Percentiles rank a stretch among this genome's conserved stretches.
Evolutionary conservation across 345 rosid species (phyloP).

Genomic region (Eucalyptus paniculata): DNA sequence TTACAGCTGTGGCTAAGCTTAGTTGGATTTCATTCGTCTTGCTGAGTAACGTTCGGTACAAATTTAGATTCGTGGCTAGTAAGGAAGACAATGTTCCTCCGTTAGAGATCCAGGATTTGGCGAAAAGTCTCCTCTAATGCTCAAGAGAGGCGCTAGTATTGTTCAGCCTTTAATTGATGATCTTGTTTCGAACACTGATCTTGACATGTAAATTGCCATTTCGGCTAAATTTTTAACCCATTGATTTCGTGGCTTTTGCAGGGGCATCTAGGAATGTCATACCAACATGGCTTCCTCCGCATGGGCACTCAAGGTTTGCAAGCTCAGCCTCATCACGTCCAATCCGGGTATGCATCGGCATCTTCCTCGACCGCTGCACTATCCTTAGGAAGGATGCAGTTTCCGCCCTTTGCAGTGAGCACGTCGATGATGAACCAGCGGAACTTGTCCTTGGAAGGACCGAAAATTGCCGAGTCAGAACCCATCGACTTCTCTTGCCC

Average conservation of each 20-base stretch:
- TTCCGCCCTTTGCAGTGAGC: conserved; percentile 1
- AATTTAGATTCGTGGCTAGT: not conserved
- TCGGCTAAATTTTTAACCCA: not conserved
- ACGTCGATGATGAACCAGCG: conserved; percentile 5
- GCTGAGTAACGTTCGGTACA: not conserved
- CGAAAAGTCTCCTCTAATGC: not conserved
- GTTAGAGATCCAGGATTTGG: not conserved
- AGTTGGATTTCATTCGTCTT: not conserved
- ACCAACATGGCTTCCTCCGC: conserved; percentile 63
- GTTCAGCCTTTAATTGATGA: not conserved
- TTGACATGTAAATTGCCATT: not conserved
- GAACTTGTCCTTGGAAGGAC: conserved; percentile 10
- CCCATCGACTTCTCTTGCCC: conserved; percentile 11
- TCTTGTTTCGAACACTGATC: not conserved
- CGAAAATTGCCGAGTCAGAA: conserved; percentile 8
- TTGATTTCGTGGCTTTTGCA: not conserved
- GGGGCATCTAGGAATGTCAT: conserved; percentile 76
- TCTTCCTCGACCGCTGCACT: conserved; percentile 8
- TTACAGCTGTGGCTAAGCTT: not conserved
- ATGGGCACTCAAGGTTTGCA: conserved; percentile 48
- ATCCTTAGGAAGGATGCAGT: conserved; percentile 1
- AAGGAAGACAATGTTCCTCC: not conserved
- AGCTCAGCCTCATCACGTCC: conserved; percentile 39
- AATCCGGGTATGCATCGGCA: conserved; percentile 22
- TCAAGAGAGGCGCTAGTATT: not conserved